Evolutionary conservation across 352 stramenopile genomes (phyloP).

Genomic region (Pythium vanterpoolii): DNA sequence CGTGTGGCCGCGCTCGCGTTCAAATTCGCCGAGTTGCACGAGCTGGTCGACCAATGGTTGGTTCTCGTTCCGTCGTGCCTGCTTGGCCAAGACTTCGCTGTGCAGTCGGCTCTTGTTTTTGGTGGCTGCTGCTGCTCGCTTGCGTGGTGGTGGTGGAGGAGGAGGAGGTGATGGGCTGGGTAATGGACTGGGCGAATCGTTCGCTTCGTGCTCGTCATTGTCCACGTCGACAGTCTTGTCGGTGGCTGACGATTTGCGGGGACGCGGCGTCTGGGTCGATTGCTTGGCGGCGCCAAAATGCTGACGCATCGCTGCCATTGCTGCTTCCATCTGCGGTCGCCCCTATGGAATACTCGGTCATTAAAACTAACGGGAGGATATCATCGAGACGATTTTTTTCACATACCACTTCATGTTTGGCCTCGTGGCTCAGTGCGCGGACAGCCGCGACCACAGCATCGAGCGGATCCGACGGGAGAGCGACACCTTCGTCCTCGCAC

Average conservation of each 20-base stretch:
- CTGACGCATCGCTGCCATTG: constrained; percentile 34
- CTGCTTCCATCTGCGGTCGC: constrained; percentile 34
- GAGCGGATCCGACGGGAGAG: constrained; percentile 46
- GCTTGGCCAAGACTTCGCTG: constrained; percentile 34
- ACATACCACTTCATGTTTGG: constrained; percentile 41
- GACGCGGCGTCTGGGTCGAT: neutral
- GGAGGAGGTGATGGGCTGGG: neutral
- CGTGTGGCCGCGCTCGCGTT: constrained; percentile 39
- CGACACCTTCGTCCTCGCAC: constrained; percentile 48
- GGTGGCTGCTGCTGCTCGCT: neutral
- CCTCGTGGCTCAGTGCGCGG: constrained; percentile 29
- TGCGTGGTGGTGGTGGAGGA: neutral
- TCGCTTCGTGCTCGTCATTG: neutral
- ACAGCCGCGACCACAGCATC: constrained; percentile 41
- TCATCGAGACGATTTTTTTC: neutral
- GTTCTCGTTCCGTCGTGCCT: constrained; percentile 39
- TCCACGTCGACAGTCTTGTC: neutral
- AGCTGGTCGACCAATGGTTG: constrained; percentile 60
- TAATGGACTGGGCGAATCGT: too few species aligned
- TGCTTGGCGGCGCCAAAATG: constrained; percentile 25
- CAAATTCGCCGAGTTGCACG: constrained; percentile 52
- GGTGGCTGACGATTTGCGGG: neutral
- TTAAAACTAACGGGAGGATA: neutral
- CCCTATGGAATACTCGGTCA: constrained; percentile 6
- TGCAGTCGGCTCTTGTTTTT: constrained; percentile 17